Conservation (phyloP, 345 rosid genomes). For the Populus simonii region DNA sequence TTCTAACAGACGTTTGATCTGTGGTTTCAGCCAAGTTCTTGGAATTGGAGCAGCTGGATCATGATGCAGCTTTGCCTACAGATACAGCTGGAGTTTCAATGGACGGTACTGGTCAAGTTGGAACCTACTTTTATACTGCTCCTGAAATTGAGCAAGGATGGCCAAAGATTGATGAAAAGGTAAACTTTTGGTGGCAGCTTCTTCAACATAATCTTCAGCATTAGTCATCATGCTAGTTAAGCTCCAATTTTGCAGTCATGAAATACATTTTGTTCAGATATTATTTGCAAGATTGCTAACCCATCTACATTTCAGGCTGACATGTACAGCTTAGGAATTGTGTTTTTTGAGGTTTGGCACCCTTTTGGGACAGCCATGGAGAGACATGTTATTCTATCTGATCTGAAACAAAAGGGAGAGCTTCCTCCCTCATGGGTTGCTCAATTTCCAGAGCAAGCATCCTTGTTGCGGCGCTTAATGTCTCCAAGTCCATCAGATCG, state of each 20-base stretch:
- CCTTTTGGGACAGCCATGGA: slow-evolving; percentile 98
- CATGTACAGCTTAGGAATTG: slow-evolving; percentile 95
- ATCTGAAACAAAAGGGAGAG: slow-evolving; percentile 80
- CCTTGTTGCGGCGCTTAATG: slow-evolving; percentile 66
- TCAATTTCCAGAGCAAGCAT: slow-evolving; percentile 84
- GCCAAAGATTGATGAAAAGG: slow-evolving; percentile 99
- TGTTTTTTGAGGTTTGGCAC: slow-evolving; percentile 93
- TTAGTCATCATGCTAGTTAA: slow-evolving; percentile 6
- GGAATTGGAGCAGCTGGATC: slow-evolving; percentile 92
- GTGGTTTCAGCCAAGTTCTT: slow-evolving; percentile 78
- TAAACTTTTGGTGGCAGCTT: slow-evolving; percentile 24
- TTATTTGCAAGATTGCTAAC: slow-evolving; percentile 2
- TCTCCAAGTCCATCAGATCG: slow-evolving; percentile 97
- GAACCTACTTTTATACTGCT: slow-evolving; percentile 94
- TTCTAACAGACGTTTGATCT: not conserved
- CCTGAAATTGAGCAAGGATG: slow-evolving; percentile 98
- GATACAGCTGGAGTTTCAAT: slow-evolving; percentile 70
- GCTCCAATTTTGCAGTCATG: not conserved
- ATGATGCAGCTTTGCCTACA: slow-evolving; percentile 51
- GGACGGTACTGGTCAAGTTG: slow-evolving; percentile 91
- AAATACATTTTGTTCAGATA: slow-evolving; percentile 6
- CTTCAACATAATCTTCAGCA: slow-evolving; percentile 12
- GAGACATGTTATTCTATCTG: slow-evolving; percentile 64
- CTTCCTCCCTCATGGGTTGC: slow-evolving; percentile 77
- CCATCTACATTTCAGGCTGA: slow-evolving; percentile 62